A percentile compares a stretch with the other conserved stretches of the same genome.
Conservation (phyloP, 139 green algal genomes). For the Chlamydomonas sphaeroides region DNA sequence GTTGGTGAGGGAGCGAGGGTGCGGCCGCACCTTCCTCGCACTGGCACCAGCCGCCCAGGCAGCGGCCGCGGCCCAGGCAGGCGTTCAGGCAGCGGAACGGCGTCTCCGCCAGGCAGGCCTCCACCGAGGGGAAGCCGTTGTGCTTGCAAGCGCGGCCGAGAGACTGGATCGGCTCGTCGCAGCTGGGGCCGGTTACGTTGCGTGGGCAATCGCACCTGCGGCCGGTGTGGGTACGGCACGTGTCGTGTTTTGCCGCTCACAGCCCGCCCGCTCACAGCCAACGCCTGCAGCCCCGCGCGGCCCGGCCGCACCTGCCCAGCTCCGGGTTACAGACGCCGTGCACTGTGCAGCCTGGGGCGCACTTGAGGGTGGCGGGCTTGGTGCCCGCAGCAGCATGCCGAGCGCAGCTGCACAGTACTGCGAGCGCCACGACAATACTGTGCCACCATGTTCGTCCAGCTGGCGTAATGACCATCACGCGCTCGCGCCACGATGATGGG, state of each 20-base stretch:
- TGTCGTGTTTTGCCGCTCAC: too few species aligned
- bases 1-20: too few species aligned
- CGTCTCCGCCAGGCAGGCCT: constrained; percentile 18
- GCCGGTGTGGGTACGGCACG: too few species aligned
- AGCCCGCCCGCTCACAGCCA: too few species aligned
- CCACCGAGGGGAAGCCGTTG: constrained; percentile 4
- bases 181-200: constrained; percentile 29
- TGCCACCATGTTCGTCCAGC: too few species aligned
- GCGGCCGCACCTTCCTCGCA: constrained; percentile 34
- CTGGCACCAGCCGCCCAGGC: constrained; percentile 46
- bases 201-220: constrained; percentile 54
- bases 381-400: too few species aligned
- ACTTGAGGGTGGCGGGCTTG: too few species aligned
- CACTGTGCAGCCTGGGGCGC: background rate
- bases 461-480: too few species aligned
- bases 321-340: constrained; percentile 20
- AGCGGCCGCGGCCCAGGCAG: constrained; percentile 40
- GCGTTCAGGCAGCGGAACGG: constrained; percentile 40
- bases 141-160: constrained; percentile 9
- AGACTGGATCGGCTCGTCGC: background rate
- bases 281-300: too few species aligned
- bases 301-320: background rate
- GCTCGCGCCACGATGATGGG: too few species aligned
- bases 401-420: too few species aligned
- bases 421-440: too few species aligned